Evolutionary conservation across 305 asterid species (phyloP).

Genomic region (Fraxinus xanthoxyloides): DNA sequence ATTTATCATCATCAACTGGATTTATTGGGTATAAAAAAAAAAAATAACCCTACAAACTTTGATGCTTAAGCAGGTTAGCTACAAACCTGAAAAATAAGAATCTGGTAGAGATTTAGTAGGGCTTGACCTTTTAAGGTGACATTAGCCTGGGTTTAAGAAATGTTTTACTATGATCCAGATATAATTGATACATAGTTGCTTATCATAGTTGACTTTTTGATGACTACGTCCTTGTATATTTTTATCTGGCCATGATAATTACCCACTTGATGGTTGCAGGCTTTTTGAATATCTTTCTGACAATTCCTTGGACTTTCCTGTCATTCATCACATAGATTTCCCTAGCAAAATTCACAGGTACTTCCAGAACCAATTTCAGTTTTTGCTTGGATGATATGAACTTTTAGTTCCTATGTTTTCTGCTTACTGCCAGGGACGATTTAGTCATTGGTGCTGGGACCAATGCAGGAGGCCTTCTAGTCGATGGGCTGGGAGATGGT

Average conservation of each 20-base stretch:
- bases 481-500: slow-evolving; percentile 98
- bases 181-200: not conserved
- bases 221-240: not conserved
- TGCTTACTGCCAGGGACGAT: slow-evolving; percentile 63
- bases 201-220: not conserved
- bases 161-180: not conserved
- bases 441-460: slow-evolving; percentile 93
- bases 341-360: slow-evolving; percentile 82
- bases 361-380: slow-evolving; percentile 11
- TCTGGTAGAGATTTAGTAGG: not conserved
- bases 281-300: slow-evolving; percentile 88
- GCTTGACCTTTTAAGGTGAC: not conserved
- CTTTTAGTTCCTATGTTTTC: slow-evolving; percentile 12
- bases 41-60: not conserved
- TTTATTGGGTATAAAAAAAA: too few relatives aligned
- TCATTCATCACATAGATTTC: slow-evolving; percentile 88
- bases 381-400: slow-evolving; percentile 9
- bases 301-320: slow-evolving; percentile 79
- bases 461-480: slow-evolving; percentile 87
- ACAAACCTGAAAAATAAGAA: not conserved
- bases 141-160: not conserved
- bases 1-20: too few relatives aligned
- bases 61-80: not conserved
- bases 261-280: slow-evolving; percentile 52
- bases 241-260: not conserved